Evolutionary conservation across 345 rosid species (phyloP).

Genomic region (Salix arbutifolia): DNA sequence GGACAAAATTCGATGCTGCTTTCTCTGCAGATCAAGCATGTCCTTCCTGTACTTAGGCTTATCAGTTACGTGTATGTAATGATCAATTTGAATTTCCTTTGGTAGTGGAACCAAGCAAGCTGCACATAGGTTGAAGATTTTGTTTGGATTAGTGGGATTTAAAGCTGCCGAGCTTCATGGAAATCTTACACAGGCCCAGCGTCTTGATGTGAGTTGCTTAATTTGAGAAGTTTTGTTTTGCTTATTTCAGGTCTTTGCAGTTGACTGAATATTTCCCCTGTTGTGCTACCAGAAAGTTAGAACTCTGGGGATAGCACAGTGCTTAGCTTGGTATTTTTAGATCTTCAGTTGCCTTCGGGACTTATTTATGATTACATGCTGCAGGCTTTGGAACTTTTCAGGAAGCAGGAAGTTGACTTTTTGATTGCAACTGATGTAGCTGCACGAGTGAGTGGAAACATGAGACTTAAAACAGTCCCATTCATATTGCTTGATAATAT

Average conservation of each 20-base stretch:
- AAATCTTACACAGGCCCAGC: conserved; percentile 93
- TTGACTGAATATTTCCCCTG: neutral
- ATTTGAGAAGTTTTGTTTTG: neutral
- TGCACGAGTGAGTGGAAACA: conserved; percentile 68
- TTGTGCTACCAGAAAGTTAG: neutral
- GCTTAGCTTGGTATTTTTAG: neutral
- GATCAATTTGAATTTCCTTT: conserved; percentile 16
- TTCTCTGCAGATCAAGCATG: neutral
- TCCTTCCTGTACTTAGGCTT: neutral
- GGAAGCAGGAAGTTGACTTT: conserved; percentile 88
- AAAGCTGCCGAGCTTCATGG: conserved; percentile 98
- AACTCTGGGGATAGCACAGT: neutral
- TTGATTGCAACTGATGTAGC: conserved; percentile 95
- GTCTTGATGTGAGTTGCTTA: conserved; percentile 74
- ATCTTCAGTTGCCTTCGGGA: neutral
- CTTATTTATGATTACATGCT: conserved; percentile 21
- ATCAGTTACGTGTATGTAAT: conserved; percentile 1
- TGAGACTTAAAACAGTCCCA: neutral
- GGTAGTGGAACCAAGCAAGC: conserved; percentile 92
- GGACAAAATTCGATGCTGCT: too few species aligned
- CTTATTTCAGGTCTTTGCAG: neutral
- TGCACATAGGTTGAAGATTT: conserved; percentile 92
- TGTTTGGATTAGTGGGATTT: conserved; percentile 76
- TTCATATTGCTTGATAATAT: neutral
- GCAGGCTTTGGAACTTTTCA: conserved; percentile 88